phyloP scores from a whole-genome alignment of 2,329 filamentous ascomycete species.

The Fusarium marasasianum region DNA sequence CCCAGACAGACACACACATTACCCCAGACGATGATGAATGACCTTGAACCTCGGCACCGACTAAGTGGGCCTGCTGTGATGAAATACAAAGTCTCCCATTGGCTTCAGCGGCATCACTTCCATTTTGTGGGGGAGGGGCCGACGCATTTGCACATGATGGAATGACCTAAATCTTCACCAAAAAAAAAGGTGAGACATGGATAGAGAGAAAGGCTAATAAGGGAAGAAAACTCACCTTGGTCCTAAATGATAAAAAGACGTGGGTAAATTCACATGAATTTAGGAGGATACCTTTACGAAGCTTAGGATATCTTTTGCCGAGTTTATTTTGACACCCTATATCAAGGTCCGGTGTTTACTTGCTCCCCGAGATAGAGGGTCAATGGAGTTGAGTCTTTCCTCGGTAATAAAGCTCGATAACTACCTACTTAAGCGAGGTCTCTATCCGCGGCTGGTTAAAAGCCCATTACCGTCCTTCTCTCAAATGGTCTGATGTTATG shows the following conservation, averaged over 20 bases:
- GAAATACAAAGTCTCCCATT: conserved; percentile 28
- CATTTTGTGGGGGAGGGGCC: conserved; percentile 38
- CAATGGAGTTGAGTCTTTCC: conserved; percentile 33
- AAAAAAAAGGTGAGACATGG: neutral
- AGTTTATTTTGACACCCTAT: no score
- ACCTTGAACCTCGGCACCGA: conserved; percentile 36
- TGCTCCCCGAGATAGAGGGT: neutral
- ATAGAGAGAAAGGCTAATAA: neutral
- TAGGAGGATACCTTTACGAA: no score
- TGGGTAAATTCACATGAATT: no score
- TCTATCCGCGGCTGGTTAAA: neutral
- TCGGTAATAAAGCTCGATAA: neutral
- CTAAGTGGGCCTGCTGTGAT: conserved; percentile 26
- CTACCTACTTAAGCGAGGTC: neutral
- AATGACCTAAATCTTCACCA: neutral
- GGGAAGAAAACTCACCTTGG: no score
- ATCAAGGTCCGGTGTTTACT: no score
- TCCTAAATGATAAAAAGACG: no score
- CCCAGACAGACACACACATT: neutral
- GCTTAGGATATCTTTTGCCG: no score
- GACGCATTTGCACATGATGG: conserved; percentile 26
- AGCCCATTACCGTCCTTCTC: neutral
- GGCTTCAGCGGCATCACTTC: conserved; percentile 22
- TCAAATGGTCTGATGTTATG: neutral
- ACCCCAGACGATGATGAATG: conserved; percentile 19